Evolutionary conservation across 352 stramenopile species (phyloP), one percentile per base, ranked within the genome.

Genomic region (Phytophthora tentaculata): DNA sequence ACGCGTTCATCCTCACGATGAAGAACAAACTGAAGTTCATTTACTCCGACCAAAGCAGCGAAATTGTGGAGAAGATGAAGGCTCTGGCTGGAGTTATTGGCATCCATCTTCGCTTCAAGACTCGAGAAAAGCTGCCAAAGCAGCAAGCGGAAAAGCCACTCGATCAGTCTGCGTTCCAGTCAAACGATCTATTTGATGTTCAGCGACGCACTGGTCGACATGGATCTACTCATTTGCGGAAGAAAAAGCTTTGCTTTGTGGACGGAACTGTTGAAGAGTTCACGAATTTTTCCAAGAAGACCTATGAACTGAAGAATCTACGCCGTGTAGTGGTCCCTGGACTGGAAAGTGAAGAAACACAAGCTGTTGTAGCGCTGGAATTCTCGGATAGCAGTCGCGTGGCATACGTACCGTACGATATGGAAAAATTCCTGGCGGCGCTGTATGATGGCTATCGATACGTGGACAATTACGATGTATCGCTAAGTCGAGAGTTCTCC

Each of bases 21-120:
- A 84, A 85, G 52, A 77, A 76, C n/a, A 91, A 91, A 52, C 28
- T 87, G 37, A 83, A 87, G 53, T 93, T 91, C 51, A 59, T 95
- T 14, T 93, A 93, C 56, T 91, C 83, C 0, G 84, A 91, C 28
- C 80, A 90, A 35, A 76, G 67, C 20, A 66, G 67, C 12, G 67
- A 81, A 22, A 90, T 95, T 12, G 47, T 93, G 6, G 69, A 89
- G 24, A 89, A 85, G 58, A 79, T 93, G 62, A 82, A 77, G 39
- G 65, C 78, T 12, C 68, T 93, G 16, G 80, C 86, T 47, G 86
- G 86, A 43, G 69, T 88, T 22, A 85, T 95, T 24, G 86, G 86
- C 5, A 87, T 91, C 10, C 73, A 79, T 55, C 58, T 95, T 35
- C 56, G 48, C 10, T 70, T 69, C 2, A 74, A 65, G 10, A 66